Evolutionary conservation across 768 basidiomycete species (phyloP), one percentile per base, ranked within the genome.

Genomic region (Dendrothele bispora): DNA sequence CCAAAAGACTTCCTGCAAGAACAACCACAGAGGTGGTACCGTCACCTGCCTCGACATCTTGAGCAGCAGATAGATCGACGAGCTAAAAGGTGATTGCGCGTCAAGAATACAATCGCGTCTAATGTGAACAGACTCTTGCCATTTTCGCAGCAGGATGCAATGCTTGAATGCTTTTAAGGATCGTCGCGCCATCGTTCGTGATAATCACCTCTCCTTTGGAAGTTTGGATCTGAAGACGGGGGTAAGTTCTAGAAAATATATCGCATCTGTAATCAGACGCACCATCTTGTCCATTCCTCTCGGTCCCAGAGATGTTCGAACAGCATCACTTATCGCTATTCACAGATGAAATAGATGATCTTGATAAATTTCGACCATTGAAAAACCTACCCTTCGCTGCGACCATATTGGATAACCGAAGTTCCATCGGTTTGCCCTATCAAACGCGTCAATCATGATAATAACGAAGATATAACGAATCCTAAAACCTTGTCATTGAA

Each of bases 251-350:
- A 21, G 39, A 17, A 26, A 28, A 36, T 21, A 43, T 34, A 11
- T 22, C 18, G 48, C 32, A 20, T 37, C 30, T 10, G 30, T 10
- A 32, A 32, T 10, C 30, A 42, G 30, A 54, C 74, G 49, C 60
- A 90, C 95, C 95, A 98, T 98, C 77, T 98, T 98, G 74, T 98
- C 95, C 95, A 99, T 99, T 53, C 95, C 95, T 67, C 89, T 84
- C 39, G 95, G 95, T 12, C 95, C 95, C 57, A 99, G 71, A 35
- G 95, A 98, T 37, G 95, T 98, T 58, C 95, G 79, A 35, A 99
- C 95, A 43, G 93, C 95, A 76, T 97, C 95, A 58, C 93, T 93
- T 61, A 99, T 97, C 24, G 95, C 95, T 97, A n/a, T n/a, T n/a
- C n/a, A n/a, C n/a, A n/a, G n/a, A n/a, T n/a, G 55, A 17, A 49